Base-by-base conservation (phyloP, 2,329 filamentous ascomycete genomes). In the Phoma herbarum region DNA sequence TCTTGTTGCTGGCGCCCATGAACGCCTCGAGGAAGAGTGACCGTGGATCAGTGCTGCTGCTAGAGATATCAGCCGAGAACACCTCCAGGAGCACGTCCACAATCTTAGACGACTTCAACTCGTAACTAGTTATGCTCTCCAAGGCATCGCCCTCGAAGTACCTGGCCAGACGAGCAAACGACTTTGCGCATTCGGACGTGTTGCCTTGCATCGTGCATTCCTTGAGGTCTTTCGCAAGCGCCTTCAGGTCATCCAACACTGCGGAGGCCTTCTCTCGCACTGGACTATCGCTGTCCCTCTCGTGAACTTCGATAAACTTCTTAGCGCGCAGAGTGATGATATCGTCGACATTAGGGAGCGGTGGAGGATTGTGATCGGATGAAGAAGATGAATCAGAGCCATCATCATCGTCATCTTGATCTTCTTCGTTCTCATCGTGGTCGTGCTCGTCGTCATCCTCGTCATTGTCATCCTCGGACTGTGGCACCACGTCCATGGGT, bases 71-170 rank as follows among this genome's bases (percentile, higher is more conserved):
- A 60, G 90, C 89, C 68, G 88, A 91, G 72, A 99, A 93, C 10
- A 97, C 86, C 29, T 91, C 86, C 42, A 98, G 85, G 2, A 99
- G 82, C 10, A 92, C 88, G 43, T 91, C 87, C 11, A 99, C 93
- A 54, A 99, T 87, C 18, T 93, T 92, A 1, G 95, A 98, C 28
- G 91, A 92, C 51, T 98, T 86, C 29, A 99, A 82, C 75, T 99
- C 95, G 46, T 94, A 93, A 77, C 95, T 99, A 0, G 95, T 99
- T 52, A 97, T 93, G 74, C 92, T 96, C 72, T 97, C 91, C 52
- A 97, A 78, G 1, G 95, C 90, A 77, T 97, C 91, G 0, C 90
- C 88, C 69, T 96, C 90, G 68, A 99, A 99, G 72, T 95, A 93
- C 3, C 86, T 85, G 0, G 93, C 92, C 57, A 99, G 81, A 49